Evolutionary conservation across 2,329 filamentous ascomycete species (phyloP), one percentile per base, ranked within the genome.

Genomic region (Westerdykella sp.): DNA sequence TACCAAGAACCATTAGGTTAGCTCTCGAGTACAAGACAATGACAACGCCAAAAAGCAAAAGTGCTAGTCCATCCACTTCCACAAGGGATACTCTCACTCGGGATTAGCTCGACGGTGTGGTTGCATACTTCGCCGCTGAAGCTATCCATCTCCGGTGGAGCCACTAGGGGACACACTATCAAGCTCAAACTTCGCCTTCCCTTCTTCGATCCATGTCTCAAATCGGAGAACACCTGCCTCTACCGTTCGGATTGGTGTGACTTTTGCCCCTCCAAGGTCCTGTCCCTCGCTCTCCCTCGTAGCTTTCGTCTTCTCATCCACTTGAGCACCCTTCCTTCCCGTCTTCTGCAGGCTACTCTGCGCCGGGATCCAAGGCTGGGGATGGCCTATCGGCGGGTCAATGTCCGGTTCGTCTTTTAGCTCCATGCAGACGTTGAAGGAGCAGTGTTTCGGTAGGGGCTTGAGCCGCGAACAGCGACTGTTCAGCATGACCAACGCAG

Each of bases 391-490:
- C 1, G 73, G 73, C 23, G 72, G 66, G 32, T 69, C 65, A 23
- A 70, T 72, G 10, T 75, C 66, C 0, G 72, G 73, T 34, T 81
- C 73, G 16, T 84, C 78, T 32, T 77, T 78, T 50, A 90, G 62
- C 65, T 91, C 86, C 34, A 91, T 76, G 0, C 82, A 83, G n/a
- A 91, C 65, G 0, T 84, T 87, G 63, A 86, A 91, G 0, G 83
- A 85, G 62, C 84, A 88, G 1, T 77, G 76, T 1, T 73, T 66
- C 0, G 85, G 84, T 16, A 89, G 60, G 0, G 73, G 65, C 0
- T 65, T 68, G 48, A 87, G 71, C 43, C 70, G 74, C 47, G 80
- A 74, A 7, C 74, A 79, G 3, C 78, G 75, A 45, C 80, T 76
- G 0, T 79, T 76, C 12, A 91, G 68, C 37, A 78, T 76, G 42